These are phyloP conservation scores for Aquanectria penicillioides DNA, from an alignment of 2,329 filamentous ascomycete species.

Conservation along the genomic window DNA sequence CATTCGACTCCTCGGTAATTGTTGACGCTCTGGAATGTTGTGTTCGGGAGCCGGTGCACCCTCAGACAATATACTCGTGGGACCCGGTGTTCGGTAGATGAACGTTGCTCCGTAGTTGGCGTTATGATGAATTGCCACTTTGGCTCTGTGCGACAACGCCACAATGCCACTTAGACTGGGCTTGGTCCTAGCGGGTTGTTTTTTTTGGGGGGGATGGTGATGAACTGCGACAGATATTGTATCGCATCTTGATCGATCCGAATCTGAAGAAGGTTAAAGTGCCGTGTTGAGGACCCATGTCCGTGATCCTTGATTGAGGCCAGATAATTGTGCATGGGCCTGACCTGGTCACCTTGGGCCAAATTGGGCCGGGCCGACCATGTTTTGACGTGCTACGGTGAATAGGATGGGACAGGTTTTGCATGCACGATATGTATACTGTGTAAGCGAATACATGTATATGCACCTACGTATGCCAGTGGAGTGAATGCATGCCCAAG, in stretches of 20 bases:
- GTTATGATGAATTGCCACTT: background rate
- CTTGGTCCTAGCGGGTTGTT: background rate
- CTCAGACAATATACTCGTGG: background rate
- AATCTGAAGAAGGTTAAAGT: slow-evolving; percentile 9
- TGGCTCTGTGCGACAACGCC: slow-evolving; percentile 1
- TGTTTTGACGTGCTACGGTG: background rate
- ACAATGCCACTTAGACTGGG: background rate
- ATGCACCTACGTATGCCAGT: too few relatives aligned
- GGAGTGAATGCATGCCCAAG: background rate
- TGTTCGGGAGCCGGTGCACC: background rate
- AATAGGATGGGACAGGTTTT: too few relatives aligned
- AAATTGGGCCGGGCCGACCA: background rate
- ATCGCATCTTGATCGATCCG: slow-evolving; percentile 2
- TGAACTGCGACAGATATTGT: background rate
- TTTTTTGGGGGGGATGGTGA: background rate
- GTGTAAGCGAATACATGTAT: too few relatives aligned
- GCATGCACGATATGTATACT: too few relatives aligned
- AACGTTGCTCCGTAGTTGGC: too few relatives aligned
- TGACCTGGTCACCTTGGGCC: background rate
- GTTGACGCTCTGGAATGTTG: background rate
- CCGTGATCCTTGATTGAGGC: background rate
- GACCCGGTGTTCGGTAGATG: background rate
- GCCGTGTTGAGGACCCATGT: slow-evolving; percentile 8
- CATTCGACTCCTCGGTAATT: background rate
- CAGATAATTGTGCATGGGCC: slow-evolving; percentile 11